Evolutionary conservation across 495 filamentous ascomycete species (phyloP), one percentile per base, ranked within the genome.

Genomic region (Barbatosphaeria neglecta): DNA sequence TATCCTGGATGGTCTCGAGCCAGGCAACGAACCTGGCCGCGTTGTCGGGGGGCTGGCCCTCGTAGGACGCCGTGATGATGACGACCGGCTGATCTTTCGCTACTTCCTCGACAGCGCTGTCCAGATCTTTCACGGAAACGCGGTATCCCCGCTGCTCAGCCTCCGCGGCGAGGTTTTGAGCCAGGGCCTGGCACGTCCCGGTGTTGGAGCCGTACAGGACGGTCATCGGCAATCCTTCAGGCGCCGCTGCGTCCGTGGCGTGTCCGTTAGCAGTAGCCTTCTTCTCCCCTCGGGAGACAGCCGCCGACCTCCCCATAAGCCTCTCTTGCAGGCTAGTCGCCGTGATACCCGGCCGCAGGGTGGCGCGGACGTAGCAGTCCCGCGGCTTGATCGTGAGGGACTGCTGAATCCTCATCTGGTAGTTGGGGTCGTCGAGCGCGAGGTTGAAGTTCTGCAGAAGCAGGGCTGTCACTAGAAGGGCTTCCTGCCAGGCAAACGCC

Each of bases 201-300:
- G 74, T 76, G 45, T 86, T 85, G 0, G 74, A 78, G 15, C 81
- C 82, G 51, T 77, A 86, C 22, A 80, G 67, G n/a, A 86, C 78
- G 28, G 68, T 64, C 61, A 86, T 70, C 1, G 53, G 49, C 42
- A 45, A 22, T n/a, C 33, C 42, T 22, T 22, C 20, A 1, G 20
- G 10, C n/a, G 22, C 6, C 19, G 19, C 20, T 11, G 23, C 39
- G 20, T 41, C 20, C 20, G 16, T 9, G 24, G 24, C n/a, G 6
- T 39, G 37, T 17, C n/a, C 2, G 9, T 18, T 19, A 4, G n/a
- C n/a, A n/a, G n/a, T 22, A 10, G 13, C 22, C n/a, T 41, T 41
- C 20, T 24, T 10, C 19, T 24, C 39, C 39, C 25, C 23, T n/a
- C n/a, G n/a, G n/a, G n/a, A n/a, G 24, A 41, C 37, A n/a, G 37